Base-by-base conservation (phyloP, 768 basidiomycete genomes). In the Tricholoma terreum region DNA sequence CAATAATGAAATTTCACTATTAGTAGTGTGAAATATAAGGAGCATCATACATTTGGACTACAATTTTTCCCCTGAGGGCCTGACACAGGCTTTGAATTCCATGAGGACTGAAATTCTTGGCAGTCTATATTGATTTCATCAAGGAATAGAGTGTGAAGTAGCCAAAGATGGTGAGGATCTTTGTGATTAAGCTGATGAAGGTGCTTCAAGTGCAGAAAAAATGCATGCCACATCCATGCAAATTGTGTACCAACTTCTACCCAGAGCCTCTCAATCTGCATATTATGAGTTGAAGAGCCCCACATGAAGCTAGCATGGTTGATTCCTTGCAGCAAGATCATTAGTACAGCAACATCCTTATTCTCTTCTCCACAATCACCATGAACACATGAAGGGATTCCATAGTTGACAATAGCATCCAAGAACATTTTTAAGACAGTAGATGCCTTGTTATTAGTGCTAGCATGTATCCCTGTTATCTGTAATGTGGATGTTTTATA, bases 201-300 rank as follows among this genome's bases (percentile, higher is more conserved):
- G 0, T 54, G 14, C 40, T 78, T 76, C 0, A 81, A 65, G 0
- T 64, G 61, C 0, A 50, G 59, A 43, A 82, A 82, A 57, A 80
- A 80, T 0, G 72, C 75, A 1, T 67, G 42, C 80, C 80, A 81
- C 15, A 31, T 42, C 3, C 69, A 62, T 0, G 63, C 72, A 69
- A 82, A 80, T 7, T 75, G 70, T 0, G 57, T 40, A 0, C 77
- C 75, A 36, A 77, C 67, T 52, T 81, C 78, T 12, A 77, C 69
- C 79, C 79, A 80, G 0, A 81, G 64, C 0, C 69, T 52, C 58
- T 82, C 80, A 57, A 81, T 80, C 0, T 70, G 63, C 0, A 73
- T 74, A 55, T 82, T 83, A 27, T 50, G 49, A 19, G 30, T 50
- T 15, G 49, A 50, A 58, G 61, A 63, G 9, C 75, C 74, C 73